Evolutionary conservation across 1,284 basidiomycete species (phyloP).

Genomic region (Albatrellus sp.): DNA sequence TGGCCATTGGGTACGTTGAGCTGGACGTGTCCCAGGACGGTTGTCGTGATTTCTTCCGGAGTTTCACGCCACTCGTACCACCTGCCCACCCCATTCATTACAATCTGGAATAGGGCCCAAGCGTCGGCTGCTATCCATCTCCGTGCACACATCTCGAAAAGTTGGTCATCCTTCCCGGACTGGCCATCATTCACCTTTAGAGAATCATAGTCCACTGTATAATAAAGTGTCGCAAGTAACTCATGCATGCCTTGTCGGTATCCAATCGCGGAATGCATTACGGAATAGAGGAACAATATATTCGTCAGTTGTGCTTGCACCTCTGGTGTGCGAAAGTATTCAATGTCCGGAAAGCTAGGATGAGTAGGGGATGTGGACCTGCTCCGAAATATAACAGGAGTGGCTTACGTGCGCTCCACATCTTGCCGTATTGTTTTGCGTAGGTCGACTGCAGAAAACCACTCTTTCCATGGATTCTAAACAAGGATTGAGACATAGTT

Average conservation of each 20-base stretch:
- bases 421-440: slow-evolving; percentile 83
- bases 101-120: slow-evolving; percentile 63
- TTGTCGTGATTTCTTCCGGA: slow-evolving; percentile 21
- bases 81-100: slow-evolving; percentile 66
- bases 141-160: slow-evolving; percentile 48
- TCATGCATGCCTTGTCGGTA: slow-evolving; percentile 98
- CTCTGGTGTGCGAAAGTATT: slow-evolving; percentile 67
- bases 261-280: slow-evolving; percentile 67
- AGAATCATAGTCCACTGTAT: slow-evolving; percentile 76
- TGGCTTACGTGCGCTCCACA: slow-evolving; percentile 76
- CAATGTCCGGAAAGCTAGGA: slow-evolving; percentile 76
- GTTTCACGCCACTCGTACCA: slow-evolving; percentile 86
- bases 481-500: neutral
- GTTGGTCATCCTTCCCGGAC: slow-evolving; percentile 23
- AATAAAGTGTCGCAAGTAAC: slow-evolving; percentile 74
- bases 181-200: slow-evolving; percentile 25
- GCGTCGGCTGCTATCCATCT: slow-evolving; percentile 74
- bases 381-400: slow-evolving; percentile 3
- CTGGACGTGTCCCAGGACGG: slow-evolving; percentile 31
- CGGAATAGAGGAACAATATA: slow-evolving; percentile 74
- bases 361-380: neutral
- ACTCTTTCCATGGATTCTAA: slow-evolving; percentile 86
- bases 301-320: slow-evolving; percentile 76
- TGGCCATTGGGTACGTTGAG: slow-evolving; percentile 32
- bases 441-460: slow-evolving; percentile 81